phyloP scores from a whole-genome alignment of 805 yeast genomes.

The Scheffersomyces coipomensis region DNA sequence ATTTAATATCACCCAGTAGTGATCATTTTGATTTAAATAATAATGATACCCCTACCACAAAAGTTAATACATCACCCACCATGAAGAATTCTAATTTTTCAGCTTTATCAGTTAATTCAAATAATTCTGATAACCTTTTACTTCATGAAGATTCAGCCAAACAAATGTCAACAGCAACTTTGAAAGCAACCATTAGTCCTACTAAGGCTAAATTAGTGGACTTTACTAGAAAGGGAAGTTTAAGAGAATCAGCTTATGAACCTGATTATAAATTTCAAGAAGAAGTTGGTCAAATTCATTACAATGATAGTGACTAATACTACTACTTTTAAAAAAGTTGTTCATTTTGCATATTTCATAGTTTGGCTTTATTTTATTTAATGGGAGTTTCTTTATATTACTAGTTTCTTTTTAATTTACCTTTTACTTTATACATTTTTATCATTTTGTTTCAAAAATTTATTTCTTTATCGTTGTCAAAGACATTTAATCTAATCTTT shows the following conservation, averaged over 20 bases:
- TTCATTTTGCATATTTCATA: background rate
- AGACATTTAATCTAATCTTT: background rate
- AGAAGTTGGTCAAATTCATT: conserved; percentile 32
- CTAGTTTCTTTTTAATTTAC: background rate
- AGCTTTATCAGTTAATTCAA: conserved; percentile 17
- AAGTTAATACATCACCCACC: conserved; percentile 3
- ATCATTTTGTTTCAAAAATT: background rate
- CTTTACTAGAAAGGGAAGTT: conserved; percentile 44
- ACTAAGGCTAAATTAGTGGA: conserved; percentile 45
- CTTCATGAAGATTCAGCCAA: conserved; percentile 2
- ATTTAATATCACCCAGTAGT: conserved; percentile 9
- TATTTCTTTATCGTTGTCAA: background rate
- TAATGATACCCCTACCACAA: conserved; percentile 3
- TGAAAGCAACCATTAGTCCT: background rate
- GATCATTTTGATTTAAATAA: conserved; percentile 7
- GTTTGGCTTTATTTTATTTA: background rate
- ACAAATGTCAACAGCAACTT: background rate
- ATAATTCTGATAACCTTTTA: conserved; percentile 8
- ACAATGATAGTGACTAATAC: conserved; percentile 26
- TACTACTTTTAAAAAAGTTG: background rate
- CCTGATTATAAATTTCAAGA: conserved; percentile 27
- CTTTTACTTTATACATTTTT: background rate
- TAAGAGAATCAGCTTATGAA: conserved; percentile 38
- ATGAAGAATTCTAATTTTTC: conserved; percentile 17
- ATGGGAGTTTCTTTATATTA: background rate